Evolutionary conservation across 78 protist species (phyloP).

Genomic region (Corallochytrium limacisporum): DNA sequence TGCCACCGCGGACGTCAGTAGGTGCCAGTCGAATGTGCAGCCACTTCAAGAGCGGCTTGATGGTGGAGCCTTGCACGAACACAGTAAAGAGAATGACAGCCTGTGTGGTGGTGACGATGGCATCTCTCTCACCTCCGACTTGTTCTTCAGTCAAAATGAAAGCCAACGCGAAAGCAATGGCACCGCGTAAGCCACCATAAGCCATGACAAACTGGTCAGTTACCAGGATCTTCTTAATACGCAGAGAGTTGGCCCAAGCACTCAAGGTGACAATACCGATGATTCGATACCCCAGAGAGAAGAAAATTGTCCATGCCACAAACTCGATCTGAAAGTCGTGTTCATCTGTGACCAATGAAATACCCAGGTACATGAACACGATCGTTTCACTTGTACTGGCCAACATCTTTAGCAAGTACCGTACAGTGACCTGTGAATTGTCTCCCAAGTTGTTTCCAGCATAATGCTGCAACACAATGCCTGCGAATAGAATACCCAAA

Average conservation of each 20-base stretch:
- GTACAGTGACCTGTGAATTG: not conserved
- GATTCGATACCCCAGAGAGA: not conserved
- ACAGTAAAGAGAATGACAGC: conserved; percentile 7
- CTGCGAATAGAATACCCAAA: not conserved
- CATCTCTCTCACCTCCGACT: not conserved
- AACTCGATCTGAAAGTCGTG: not conserved
- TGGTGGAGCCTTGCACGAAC: conserved; percentile 16
- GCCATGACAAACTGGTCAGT: conserved; percentile 8
- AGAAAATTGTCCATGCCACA: not conserved
- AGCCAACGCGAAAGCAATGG: conserved; percentile 29
- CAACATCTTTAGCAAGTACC: not conserved
- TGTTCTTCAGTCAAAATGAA: not conserved
- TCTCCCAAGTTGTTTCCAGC: not conserved
- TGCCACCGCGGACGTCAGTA: too few species aligned
- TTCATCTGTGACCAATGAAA: not conserved
- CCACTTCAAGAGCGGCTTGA: conserved; percentile 1
- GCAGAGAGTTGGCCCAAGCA: too few species aligned
- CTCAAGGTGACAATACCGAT: not conserved
- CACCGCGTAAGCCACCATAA: conserved; percentile 23
- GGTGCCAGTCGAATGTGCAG: too few species aligned
- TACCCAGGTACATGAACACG: conserved; percentile 14
- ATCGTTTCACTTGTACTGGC: conserved; percentile 4
- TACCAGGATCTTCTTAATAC: too few species aligned
- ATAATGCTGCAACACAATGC: conserved; percentile 2
- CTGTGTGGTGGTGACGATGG: conserved; percentile 20